These are phyloP conservation scores for Cytospora mali DNA, from an alignment of 2,329 filamentous ascomycete species.

Conservation along the genomic window DNA sequence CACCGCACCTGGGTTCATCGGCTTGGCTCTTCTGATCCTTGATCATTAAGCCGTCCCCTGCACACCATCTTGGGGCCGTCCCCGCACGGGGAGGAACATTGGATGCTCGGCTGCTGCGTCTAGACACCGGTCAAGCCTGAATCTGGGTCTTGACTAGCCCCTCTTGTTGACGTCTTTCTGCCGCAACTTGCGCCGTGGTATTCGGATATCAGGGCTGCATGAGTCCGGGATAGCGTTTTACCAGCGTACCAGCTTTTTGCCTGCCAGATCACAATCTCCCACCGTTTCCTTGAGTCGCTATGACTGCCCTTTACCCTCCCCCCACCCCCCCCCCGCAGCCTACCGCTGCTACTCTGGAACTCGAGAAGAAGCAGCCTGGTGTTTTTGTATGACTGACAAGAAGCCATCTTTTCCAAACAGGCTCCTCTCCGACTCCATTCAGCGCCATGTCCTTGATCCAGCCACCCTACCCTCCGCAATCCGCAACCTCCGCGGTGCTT, in stretches of 20 bases:
- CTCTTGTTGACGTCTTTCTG: constrained; percentile 27
- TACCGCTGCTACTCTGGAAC: background rate
- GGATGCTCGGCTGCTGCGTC: constrained; percentile 14
- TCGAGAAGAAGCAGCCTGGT: background rate
- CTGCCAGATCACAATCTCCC: constrained; percentile 19
- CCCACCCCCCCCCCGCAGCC: background rate
- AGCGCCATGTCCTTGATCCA: constrained; percentile 62
- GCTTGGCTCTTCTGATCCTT: constrained; percentile 20
- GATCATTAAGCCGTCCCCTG: constrained; percentile 13
- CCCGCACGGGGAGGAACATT: constrained; percentile 18
- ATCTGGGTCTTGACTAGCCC: constrained; percentile 4
- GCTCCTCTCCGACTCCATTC: constrained; percentile 61
- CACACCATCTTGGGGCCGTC: constrained; percentile 23
- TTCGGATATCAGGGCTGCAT: constrained; percentile 8
- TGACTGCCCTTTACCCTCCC: constrained; percentile 10
- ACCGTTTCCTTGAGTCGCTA: constrained; percentile 13
- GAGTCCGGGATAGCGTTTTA: constrained; percentile 21
- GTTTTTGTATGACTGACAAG: background rate
- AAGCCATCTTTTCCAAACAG: constrained; percentile 40
- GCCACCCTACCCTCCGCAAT: constrained; percentile 67
- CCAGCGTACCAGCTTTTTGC: constrained; percentile 34
- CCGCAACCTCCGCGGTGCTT: constrained; percentile 70
- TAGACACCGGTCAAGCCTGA: constrained; percentile 19
- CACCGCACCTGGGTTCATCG: constrained; percentile 9
- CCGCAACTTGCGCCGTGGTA: constrained; percentile 33